Conservation (phyloP, 805 yeast genomes). For the Komagataella ulmi region DNA sequence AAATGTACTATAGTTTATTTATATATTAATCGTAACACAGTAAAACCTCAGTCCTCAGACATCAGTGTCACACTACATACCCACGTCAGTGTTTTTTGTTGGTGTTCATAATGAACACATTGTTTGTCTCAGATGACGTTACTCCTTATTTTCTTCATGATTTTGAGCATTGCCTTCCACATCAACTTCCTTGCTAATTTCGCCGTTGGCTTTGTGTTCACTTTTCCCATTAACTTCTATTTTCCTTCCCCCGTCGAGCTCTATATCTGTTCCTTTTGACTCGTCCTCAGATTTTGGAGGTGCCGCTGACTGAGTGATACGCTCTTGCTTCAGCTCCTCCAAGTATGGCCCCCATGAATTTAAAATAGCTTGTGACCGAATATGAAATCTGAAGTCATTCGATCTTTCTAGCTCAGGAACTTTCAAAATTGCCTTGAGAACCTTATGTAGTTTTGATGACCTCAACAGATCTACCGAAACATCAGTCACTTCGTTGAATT, state of each 20-base stretch:
- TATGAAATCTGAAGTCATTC: slow-evolving; percentile 31
- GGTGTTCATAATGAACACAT: background rate
- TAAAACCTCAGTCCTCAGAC: background rate
- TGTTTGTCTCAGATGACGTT: background rate
- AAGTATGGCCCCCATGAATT: slow-evolving; percentile 26
- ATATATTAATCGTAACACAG: background rate
- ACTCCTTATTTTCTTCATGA: background rate
- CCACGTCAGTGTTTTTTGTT: background rate
- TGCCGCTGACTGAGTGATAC: background rate
- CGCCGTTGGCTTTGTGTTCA: background rate
- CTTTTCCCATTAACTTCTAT: background rate
- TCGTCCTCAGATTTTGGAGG: background rate
- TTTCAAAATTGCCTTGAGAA: slow-evolving; percentile 31
- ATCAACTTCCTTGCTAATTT: background rate
- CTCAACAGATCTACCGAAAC: slow-evolving; percentile 25
- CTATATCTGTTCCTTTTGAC: background rate
- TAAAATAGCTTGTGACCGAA: slow-evolving; percentile 26
- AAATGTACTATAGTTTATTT: background rate
- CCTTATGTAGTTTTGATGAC: slow-evolving; percentile 37
- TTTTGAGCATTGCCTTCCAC: background rate
- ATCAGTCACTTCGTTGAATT: slow-evolving; percentile 16
- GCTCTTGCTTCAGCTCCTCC: slow-evolving; percentile 16
- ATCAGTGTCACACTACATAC: background rate
- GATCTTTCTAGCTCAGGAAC: slow-evolving; percentile 25
- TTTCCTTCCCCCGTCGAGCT: background rate